A percentile compares a stretch with the other conserved stretches of the same genome.
These are phyloP conservation scores for Acanthamoeba culbertsoni DNA, from an alignment of 208 protist species.

Conservation along the genomic window DNA sequence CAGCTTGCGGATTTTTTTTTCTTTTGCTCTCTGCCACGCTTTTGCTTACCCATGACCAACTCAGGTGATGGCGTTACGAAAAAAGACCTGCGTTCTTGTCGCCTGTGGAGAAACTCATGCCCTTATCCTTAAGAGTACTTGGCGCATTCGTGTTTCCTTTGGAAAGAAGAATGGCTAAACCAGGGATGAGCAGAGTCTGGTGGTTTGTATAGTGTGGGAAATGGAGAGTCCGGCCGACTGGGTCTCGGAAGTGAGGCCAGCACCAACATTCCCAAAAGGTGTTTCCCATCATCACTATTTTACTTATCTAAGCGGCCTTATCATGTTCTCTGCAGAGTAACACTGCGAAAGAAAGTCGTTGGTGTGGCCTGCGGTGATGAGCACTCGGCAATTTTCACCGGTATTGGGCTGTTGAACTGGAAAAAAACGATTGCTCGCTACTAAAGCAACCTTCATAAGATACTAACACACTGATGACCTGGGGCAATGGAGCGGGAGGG, in stretches of 20 bases:
- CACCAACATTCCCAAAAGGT: conserved; percentile 27
- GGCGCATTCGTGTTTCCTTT: not conserved
- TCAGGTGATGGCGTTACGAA: not conserved
- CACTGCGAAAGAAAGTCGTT: not conserved
- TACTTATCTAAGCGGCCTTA: not conserved
- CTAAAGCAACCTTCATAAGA: not conserved
- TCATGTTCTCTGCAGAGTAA: not conserved
- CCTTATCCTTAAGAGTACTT: not conserved
- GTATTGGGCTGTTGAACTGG: too few relatives aligned
- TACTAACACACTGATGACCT: not conserved
- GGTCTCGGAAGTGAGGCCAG: not conserved
- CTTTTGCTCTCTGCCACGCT: not conserved
- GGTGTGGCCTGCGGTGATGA: not conserved
- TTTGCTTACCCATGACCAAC: not conserved
- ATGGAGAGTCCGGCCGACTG: not conserved
- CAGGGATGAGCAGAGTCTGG: not conserved
- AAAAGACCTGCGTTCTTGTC: not conserved
- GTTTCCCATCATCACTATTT: not conserved
- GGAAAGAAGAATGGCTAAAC: not conserved
- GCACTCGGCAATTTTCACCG: not conserved
- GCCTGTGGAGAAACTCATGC: conserved; percentile 10
- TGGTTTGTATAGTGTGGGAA: conserved; percentile 12
- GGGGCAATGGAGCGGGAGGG: not conserved
- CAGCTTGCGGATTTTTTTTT: not conserved
- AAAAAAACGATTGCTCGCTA: too few relatives aligned